phyloP scores from a whole-genome alignment of 2,329 filamentous ascomycete genomes.

The Sclerotinia trifoliorum region DNA sequence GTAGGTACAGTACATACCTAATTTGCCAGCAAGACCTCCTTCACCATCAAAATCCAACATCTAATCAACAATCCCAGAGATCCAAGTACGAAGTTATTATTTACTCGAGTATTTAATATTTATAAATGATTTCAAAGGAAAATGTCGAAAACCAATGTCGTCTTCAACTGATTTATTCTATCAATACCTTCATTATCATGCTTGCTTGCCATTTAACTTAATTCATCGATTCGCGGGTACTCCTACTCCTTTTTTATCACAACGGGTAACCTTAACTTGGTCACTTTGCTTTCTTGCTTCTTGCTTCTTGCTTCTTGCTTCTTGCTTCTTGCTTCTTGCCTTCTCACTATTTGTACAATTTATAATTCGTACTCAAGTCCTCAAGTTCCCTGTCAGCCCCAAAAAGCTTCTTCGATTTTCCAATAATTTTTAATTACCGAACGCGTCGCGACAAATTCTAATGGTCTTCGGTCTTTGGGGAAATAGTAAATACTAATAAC shows the following conservation, averaged over 20 bases:
- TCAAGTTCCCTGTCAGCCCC: constrained; percentile 2
- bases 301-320: too few species aligned
- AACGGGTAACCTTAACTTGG: neutral
- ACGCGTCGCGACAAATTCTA: constrained; percentile 27
- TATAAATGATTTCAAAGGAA: too few species aligned
- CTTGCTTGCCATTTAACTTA: neutral
- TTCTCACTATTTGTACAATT: neutral
- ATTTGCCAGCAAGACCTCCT: constrained; percentile 3
- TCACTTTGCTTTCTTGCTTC: too few species aligned
- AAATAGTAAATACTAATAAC: neutral
- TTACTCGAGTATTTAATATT: too few species aligned
- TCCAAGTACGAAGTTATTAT: too few species aligned
- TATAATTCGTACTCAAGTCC: neutral
- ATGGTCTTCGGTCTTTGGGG: neutral
- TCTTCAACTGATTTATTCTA: neutral
- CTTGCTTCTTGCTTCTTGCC: neutral
- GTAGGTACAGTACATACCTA: too few species aligned
- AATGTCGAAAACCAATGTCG: too few species aligned
- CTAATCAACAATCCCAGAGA: too few species aligned
- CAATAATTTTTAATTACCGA: constrained; percentile 21
- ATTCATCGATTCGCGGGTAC: neutral
- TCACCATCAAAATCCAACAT: too few species aligned
- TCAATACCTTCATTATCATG: neutral
- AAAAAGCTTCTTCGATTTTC: neutral
- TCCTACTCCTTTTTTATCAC: neutral